Evolutionary conservation across 441 rosid species (phyloP).

Genomic region (Gossypium davidsonii): DNA sequence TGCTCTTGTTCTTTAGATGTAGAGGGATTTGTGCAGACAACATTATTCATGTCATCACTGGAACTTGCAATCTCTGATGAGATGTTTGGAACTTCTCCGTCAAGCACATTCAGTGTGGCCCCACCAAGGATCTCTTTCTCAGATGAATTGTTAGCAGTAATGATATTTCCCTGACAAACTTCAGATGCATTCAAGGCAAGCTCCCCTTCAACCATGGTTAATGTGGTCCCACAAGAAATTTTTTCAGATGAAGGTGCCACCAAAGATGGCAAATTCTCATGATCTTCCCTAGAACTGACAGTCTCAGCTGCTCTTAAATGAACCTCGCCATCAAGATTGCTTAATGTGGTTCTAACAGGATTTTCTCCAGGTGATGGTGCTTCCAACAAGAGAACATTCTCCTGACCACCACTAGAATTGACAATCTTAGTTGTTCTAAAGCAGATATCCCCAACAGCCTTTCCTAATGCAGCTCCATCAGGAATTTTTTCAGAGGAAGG

Average conservation of each 20-base stretch:
- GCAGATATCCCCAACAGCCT: neutral
- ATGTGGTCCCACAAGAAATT: slow-evolving; percentile 4
- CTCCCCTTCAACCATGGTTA: neutral
- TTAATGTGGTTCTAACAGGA: slow-evolving; percentile 1
- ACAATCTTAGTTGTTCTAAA: neutral
- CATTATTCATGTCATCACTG: neutral
- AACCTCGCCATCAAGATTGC: slow-evolving; percentile 5
- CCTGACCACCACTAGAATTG: neutral
- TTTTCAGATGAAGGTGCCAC: slow-evolving; percentile 4
- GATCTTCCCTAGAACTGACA: slow-evolving; percentile 2
- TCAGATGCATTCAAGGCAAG: neutral
- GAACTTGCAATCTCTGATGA: slow-evolving; percentile 25
- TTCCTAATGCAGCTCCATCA: neutral
- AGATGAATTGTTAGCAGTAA: slow-evolving; percentile 13
- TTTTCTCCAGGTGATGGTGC: slow-evolving; percentile 4
- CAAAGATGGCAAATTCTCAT: neutral
- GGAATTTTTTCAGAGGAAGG: neutral
- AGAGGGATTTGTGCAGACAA: neutral
- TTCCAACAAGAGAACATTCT: neutral
- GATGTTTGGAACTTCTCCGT: slow-evolving; percentile 25
- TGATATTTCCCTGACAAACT: slow-evolving; percentile 19
- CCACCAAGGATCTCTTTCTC: slow-evolving; percentile 13
- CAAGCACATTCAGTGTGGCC: slow-evolving; percentile 20
- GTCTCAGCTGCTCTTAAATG: neutral
- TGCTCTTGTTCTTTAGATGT: neutral